These are phyloP conservation scores for Colletotrichum tropicicola DNA, from an alignment of 2,329 filamentous ascomycete species.

Conservation along the genomic window DNA sequence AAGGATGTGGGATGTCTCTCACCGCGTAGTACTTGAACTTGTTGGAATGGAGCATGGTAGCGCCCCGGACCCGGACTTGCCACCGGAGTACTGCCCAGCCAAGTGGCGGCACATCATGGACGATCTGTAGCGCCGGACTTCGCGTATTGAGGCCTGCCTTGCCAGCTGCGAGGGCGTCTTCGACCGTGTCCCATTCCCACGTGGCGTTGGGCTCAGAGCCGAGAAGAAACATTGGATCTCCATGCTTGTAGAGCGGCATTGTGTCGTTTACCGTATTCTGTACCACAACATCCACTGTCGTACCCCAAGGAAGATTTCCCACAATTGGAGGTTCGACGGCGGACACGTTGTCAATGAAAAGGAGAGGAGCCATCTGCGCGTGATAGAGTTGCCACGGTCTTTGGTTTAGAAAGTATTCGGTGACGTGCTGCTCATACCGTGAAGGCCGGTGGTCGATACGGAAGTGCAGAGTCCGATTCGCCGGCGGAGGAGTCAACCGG, in stretches of 20 bases:
- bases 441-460: conserved; percentile 1
- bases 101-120: conserved; percentile 11
- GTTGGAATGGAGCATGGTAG: conserved; percentile 18
- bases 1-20: not conserved
- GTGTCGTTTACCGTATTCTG: conserved; percentile 9
- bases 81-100: conserved; percentile 20
- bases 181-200: conserved; percentile 62
- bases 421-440: not conserved
- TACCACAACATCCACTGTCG: conserved; percentile 38
- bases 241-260: conserved; percentile 65
- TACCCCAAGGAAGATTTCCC: conserved; percentile 40
- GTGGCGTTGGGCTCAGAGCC: conserved; percentile 54
- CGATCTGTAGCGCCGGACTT: not conserved
- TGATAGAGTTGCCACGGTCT: conserved; percentile 13
- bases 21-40: conserved; percentile 25
- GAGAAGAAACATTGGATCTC: conserved; percentile 66
- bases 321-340: not conserved
- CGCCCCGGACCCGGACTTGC: not conserved
- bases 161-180: conserved; percentile 51
- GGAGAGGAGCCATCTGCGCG: conserved; percentile 40
- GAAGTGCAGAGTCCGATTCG: conserved; percentile 2
- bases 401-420: conserved; percentile 14
- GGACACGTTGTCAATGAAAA: conserved; percentile 57
- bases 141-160: not conserved
- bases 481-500: not conserved